Evolutionary conservation across 306 rosid genomes (phyloP).

Genomic region (Medicago lupulina): DNA sequence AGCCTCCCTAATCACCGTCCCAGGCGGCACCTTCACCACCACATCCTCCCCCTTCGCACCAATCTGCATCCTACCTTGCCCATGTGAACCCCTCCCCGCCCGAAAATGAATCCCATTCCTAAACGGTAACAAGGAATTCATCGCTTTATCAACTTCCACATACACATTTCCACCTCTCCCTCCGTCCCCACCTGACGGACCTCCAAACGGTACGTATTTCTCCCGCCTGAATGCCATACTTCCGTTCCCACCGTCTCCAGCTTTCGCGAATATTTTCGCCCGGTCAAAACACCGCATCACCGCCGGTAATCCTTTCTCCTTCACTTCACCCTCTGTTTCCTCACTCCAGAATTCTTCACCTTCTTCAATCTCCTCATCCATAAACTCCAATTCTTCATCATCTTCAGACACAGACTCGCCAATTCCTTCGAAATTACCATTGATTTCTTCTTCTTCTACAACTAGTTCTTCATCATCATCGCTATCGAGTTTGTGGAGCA

Average conservation of each 20-base stretch:
- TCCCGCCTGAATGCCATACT: slow-evolving; percentile 94
- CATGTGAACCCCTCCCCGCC: slow-evolving; percentile 83
- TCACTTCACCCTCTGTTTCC: slow-evolving; percentile 44
- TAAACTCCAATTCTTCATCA: slow-evolving; percentile 30
- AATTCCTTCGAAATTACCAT: slow-evolving; percentile 32
- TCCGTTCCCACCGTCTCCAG: slow-evolving; percentile 90
- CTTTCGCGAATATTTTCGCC: slow-evolving; percentile 71
- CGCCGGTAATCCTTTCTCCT: slow-evolving; percentile 92
- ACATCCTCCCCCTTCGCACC: slow-evolving; percentile 94
- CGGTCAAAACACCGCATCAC: slow-evolving; percentile 96
- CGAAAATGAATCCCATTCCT: slow-evolving; percentile 87
- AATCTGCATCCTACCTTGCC: slow-evolving; percentile 67
- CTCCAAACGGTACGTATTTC: slow-evolving; percentile 89
- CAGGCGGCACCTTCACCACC: slow-evolving; percentile 88
- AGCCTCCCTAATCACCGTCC: slow-evolving; percentile 76
- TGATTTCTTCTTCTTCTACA: slow-evolving; percentile 36
- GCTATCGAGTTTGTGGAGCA: slow-evolving; percentile 30
- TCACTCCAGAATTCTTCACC: slow-evolving; percentile 33
- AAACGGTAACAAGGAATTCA: slow-evolving; percentile 85
- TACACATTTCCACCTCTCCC: slow-evolving; percentile 92
- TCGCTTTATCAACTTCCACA: slow-evolving; percentile 77
- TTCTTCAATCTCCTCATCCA: slow-evolving; percentile 15
- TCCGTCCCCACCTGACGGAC: slow-evolving; percentile 93
- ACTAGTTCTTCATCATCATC: background rate
- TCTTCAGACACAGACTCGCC: slow-evolving; percentile 48